Base-by-base conservation (phyloP, 768 basidiomycete genomes). In the Amanita polypyramis region DNA sequence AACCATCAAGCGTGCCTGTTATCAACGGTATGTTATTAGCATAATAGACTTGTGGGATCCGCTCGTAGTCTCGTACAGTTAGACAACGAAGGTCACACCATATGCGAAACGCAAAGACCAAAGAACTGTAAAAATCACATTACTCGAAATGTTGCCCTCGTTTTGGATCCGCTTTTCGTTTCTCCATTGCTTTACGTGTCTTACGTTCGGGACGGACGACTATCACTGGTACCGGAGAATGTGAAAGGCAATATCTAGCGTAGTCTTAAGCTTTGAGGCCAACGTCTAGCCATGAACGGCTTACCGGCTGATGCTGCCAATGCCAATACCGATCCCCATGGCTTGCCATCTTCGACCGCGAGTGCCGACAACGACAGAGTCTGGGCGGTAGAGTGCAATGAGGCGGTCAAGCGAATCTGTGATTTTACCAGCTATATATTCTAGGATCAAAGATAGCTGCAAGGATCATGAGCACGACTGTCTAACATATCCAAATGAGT, bases 181-280 rank as follows among this genome's bases (percentile, higher is more conserved):
- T 95, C 57, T 85, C 90, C 38, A 85, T 68, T 0, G 80, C 79
- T 62, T 94, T 94, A 53, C 79, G 77, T 23, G 93, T 81, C 58
- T 93, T 91, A 32, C 87, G 74, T 56, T 91, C 88, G 1, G 92
- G 90, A 2, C 91, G 76, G 35, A 98, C 93, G 44, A 98, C 95
- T 52, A 98, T 92, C 55, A 96, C 88, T 2, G 95, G 95, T 0
- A 99, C 91, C 1, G 95, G 92, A 0, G 91, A 93, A 59, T 89
- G 92, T 14, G 86, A 84, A 36, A 96, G 77, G 52, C 87, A 90
- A 60, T 89, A 86, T 54, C 81, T 85, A 51, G 43, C 57, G n/a
- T 45, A 32, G 4, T 40, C 34, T 49, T 10, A n/a, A 45, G 38
- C 33, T 55, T 32, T 9, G 47, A 38, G 4, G 21, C 33, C 8